A percentile compares a stretch with the other conserved stretches of the same genome.
Conservation (phyloP, 805 yeast genomes). For the Cyberlindnera maclurae region DNA sequence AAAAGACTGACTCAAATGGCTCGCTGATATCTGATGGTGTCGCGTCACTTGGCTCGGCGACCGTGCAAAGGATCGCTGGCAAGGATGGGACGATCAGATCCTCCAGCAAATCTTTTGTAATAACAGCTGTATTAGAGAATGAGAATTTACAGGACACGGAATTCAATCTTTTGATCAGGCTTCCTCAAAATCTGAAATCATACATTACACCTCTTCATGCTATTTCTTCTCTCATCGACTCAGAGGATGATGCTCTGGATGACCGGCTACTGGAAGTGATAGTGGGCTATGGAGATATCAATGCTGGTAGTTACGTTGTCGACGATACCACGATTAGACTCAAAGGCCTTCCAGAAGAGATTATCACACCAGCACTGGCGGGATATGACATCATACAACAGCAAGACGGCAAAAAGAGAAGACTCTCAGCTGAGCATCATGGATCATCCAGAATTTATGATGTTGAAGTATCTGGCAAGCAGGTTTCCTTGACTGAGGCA, state of each 20-base stretch:
- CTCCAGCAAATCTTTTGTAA: slow-evolving; percentile 1
- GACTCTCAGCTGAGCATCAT: background rate
- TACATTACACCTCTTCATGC: background rate
- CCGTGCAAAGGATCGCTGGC: background rate
- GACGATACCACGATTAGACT: background rate
- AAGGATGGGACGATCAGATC: background rate
- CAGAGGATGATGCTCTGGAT: slow-evolving; percentile 19
- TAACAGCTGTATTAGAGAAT: background rate
- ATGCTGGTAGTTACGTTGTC: slow-evolving; percentile 2
- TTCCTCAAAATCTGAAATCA: slow-evolving; percentile 5
- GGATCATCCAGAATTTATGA: background rate
- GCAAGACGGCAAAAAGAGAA: slow-evolving; percentile 7
- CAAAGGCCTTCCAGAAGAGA: background rate
- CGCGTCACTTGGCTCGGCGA: slow-evolving; percentile 2
- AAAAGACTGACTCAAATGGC: slow-evolving; percentile 3
- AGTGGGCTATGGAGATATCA: slow-evolving; percentile 26
- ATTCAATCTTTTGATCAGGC: slow-evolving; percentile 24
- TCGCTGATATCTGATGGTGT: slow-evolving; percentile 9
- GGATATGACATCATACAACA: background rate
- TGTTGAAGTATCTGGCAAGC: background rate
- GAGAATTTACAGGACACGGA: background rate
- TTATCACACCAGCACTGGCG: slow-evolving; percentile 1
- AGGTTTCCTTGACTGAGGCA: background rate
- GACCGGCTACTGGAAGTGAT: slow-evolving; percentile 29
- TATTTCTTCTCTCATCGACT: slow-evolving; percentile 4